phyloP scores from a whole-genome alignment of 768 basidiomycete genomes.

The Hygrocybe coccinea region DNA sequence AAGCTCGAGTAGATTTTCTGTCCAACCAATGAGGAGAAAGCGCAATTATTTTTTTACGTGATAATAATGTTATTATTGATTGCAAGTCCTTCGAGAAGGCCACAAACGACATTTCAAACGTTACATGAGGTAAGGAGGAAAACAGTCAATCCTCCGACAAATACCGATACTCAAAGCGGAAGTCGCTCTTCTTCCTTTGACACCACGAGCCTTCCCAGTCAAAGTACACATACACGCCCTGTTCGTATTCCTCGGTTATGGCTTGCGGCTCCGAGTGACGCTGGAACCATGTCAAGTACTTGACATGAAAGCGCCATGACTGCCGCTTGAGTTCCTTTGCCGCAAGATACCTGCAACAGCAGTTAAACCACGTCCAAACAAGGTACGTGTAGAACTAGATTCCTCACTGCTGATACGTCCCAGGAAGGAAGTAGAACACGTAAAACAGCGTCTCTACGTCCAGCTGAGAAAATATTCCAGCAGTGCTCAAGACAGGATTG shows the following conservation, averaged over 20 bases:
- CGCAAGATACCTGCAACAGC: slow-evolving; percentile 69
- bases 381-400: not conserved
- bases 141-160: slow-evolving; percentile 74
- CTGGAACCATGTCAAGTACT: slow-evolving; percentile 99
- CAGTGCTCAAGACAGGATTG: slow-evolving; percentile 71
- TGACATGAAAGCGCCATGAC: slow-evolving; percentile 99
- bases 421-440: slow-evolving; percentile 96
- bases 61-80: not conserved
- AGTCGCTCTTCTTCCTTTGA: slow-evolving; percentile 96
- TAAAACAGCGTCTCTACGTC: slow-evolving; percentile 98
- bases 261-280: slow-evolving; percentile 96
- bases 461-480: slow-evolving; percentile 81
- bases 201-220: slow-evolving; percentile 99
- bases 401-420: slow-evolving; percentile 93
- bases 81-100: not conserved
- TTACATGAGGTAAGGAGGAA: slow-evolving; percentile 8
- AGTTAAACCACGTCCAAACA: slow-evolving; percentile 1
- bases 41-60: slow-evolving; percentile 17
- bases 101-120: slow-evolving; percentile 1
- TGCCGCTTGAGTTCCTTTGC: slow-evolving; percentile 96
- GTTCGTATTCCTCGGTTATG: slow-evolving; percentile 99
- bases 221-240: slow-evolving; percentile 98
- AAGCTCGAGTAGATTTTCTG: slow-evolving; percentile 57
- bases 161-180: slow-evolving; percentile 95
- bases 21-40: not conserved